Base-by-base conservation (phyloP, 2,329 filamentous ascomycete species). In the Ceratocystis lukuohia region DNA sequence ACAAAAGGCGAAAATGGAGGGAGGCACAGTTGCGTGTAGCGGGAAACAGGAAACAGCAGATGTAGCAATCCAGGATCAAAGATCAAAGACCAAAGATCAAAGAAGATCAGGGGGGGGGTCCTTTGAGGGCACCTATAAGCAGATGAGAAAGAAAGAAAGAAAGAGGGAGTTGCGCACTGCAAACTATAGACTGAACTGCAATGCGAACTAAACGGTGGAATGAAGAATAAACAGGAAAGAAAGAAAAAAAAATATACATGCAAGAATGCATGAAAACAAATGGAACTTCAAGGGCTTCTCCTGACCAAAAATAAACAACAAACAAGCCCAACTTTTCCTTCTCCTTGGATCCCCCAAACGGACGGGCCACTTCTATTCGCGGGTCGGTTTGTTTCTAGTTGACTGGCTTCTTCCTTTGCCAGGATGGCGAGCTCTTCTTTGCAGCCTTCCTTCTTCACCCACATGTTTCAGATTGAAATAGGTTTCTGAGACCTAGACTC, bases 401-500 rank as follows among this genome's bases (percentile, higher is more conserved):
- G 17, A 4, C 46, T 48, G 46, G 46, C 46, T 48, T 48, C 48
- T 53, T 22, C 1, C 48, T 15, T 53, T 10, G 5, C 48, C 56
- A 33, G 20, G 2, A 33, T 33, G n/a, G 56, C 22, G 56, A 59
- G 28, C 30, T 33, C 48, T 53, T 20, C 48, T 59, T 25, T 33
- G 30, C 28, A n/a, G 20, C 25, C 56, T 59, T 37, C 28, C 30
- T 59, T 37, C 56, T 59, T 30, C 22, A n/a, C 30, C 56, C 56
- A 59, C 17, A 37, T 59, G 56, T 59, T 59, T 59, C 56, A 59
- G 56, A 59, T 59, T 59, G 56, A 59, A 59, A 59, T 59, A 8
- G 56, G 56, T 22, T 59, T 59, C 12, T 59, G 56, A 59, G 56
- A 59, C 56, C 56, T 12, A n/a, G 56, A 37, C 56, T 59, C 56